Conservation (phyloP, 345 rosid genomes). For the Syzygium aqueum region DNA sequence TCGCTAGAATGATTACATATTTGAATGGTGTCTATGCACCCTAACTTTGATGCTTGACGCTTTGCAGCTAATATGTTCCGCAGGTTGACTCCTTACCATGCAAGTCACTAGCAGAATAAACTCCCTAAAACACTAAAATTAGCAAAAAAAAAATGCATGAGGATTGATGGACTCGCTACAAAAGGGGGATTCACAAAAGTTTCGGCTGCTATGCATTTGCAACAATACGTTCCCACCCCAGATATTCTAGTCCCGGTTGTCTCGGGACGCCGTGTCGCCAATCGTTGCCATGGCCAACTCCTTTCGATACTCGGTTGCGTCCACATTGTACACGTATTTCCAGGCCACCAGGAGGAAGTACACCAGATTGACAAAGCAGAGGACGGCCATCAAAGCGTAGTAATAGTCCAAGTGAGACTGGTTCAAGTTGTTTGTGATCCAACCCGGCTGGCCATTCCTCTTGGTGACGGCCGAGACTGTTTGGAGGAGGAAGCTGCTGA, state of each 20-base stretch:
- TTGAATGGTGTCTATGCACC: neutral
- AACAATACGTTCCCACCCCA: neutral
- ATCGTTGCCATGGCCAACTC: neutral
- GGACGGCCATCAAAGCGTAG: constrained; percentile 37
- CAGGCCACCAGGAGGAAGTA: constrained; percentile 44
- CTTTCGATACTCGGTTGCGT: constrained; percentile 10
- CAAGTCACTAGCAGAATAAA: neutral
- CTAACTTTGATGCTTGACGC: neutral
- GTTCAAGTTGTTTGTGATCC: constrained; percentile 70
- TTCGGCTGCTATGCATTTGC: neutral
- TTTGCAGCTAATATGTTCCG: neutral
- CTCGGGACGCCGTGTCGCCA: neutral
- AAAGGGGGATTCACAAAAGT: neutral
- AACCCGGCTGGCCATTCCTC: constrained; percentile 34
- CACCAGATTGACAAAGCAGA: constrained; percentile 46
- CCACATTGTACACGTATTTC: constrained; percentile 46
- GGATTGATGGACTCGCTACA: neutral
- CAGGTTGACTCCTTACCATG: neutral
- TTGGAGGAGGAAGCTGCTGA: constrained; percentile 46
- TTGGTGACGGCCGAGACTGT: constrained; percentile 38
- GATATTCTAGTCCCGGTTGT: neutral
- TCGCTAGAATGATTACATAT: neutral
- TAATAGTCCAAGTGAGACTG: constrained; percentile 56
- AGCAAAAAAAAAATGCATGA: neutral
- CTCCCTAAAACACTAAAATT: neutral